Percentiles rank a stretch among this genome's conserved stretches.
Evolutionary conservation across 2,329 filamentous ascomycete genomes (phyloP).

Genomic region (Elsinoe fawcettii): DNA sequence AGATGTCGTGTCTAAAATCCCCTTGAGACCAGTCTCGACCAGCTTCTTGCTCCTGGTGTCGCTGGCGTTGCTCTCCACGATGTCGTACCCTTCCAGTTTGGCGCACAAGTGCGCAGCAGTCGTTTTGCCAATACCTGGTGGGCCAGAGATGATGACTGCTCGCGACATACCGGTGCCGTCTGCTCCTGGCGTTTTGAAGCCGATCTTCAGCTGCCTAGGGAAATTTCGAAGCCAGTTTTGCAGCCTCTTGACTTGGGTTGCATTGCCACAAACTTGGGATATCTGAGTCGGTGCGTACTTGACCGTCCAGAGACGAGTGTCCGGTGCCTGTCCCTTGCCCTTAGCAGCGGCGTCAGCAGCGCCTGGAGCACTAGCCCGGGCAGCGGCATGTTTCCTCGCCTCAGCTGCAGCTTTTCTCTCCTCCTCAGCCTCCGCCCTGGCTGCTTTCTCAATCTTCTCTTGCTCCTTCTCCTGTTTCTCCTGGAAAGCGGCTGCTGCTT

Average conservation of each 20-base stretch:
- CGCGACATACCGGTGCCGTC: constrained; percentile 78
- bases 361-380: constrained; percentile 40
- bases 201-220: constrained; percentile 66
- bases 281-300: constrained; percentile 87
- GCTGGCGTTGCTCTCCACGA: constrained; percentile 92
- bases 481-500: constrained; percentile 75
- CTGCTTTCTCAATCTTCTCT: constrained; percentile 70
- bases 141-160: constrained; percentile 90
- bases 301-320: constrained; percentile 76
- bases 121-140: constrained; percentile 94
- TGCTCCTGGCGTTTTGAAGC: constrained; percentile 73
- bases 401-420: constrained; percentile 52
- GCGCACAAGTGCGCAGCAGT: constrained; percentile 92
- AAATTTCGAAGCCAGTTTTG: constrained; percentile 81
- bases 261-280: constrained; percentile 91
- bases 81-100: constrained; percentile 84
- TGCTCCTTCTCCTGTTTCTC: constrained; percentile 81
- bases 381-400: constrained; percentile 29
- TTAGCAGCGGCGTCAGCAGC: constrained; percentile 26
- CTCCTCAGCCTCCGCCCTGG: constrained; percentile 76
- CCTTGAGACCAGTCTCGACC: constrained; percentile 78
- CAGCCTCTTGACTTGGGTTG: constrained; percentile 78
- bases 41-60: constrained; percentile 94
- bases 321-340: constrained; percentile 32
- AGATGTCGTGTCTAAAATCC: constrained; percentile 89